Conservation (phyloP, 1,139 yeast genomes). For the Pichia inconspicua region DNA sequence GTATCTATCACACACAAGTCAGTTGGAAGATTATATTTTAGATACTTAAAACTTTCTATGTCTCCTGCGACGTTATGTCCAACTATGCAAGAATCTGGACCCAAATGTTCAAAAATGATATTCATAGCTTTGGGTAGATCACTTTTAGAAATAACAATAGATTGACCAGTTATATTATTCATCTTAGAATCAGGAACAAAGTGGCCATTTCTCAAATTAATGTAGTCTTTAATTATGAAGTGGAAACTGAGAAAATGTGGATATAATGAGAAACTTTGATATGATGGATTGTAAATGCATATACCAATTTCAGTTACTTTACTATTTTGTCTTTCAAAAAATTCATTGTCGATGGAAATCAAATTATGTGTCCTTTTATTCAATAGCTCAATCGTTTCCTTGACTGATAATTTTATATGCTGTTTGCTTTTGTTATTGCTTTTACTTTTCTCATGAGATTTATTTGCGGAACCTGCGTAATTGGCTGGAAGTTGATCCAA, state of each 20-base stretch:
- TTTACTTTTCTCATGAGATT: background rate
- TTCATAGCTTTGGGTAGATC: slow-evolving; percentile 37
- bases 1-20: slow-evolving; percentile 41
- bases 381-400: slow-evolving; percentile 17
- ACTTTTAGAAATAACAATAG: slow-evolving; percentile 35
- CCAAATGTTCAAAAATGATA: slow-evolving; percentile 36
- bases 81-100: slow-evolving; percentile 35
- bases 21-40: slow-evolving; percentile 43
- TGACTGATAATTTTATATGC: slow-evolving; percentile 11
- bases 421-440: background rate
- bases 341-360: slow-evolving; percentile 59
- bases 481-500: background rate
- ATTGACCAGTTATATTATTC: slow-evolving; percentile 49
- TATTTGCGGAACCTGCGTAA: background rate
- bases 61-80: slow-evolving; percentile 70
- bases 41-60: slow-evolving; percentile 39
- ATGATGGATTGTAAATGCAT: slow-evolving; percentile 55
- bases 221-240: slow-evolving; percentile 46
- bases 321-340: slow-evolving; percentile 44
- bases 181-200: slow-evolving; percentile 58
- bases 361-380: slow-evolving; percentile 30
- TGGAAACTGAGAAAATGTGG: slow-evolving; percentile 49
- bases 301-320: slow-evolving; percentile 62
- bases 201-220: slow-evolving; percentile 42
- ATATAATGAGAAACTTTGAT: slow-evolving; percentile 31